Evolutionary conservation across 2,329 filamentous ascomycete species (phyloP).

Genomic region (Daldinia eschscholtzii): DNA sequence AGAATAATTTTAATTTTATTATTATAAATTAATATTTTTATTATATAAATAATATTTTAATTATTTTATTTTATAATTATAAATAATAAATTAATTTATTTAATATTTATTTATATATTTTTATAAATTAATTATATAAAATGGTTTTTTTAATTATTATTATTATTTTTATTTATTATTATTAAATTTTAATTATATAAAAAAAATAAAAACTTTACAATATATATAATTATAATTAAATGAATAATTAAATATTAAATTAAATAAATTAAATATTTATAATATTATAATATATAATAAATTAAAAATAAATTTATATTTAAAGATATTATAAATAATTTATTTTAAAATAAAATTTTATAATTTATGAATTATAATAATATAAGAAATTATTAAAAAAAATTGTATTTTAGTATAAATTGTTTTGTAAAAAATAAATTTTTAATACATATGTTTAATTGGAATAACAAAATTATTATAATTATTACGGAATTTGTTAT

Average conservation of each 20-base stretch:
- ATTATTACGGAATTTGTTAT: not conserved
- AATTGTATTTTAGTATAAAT: too few relatives aligned
- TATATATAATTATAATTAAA: slow-evolving; percentile 7
- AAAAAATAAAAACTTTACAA: not conserved
- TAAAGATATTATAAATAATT: slow-evolving; percentile 2
- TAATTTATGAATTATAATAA: too few relatives aligned
- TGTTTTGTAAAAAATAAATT: not conserved
- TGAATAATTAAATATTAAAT: slow-evolving; percentile 6
- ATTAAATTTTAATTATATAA: not conserved
- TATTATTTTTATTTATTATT: not conserved
- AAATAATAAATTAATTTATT: slow-evolving; percentile 2
- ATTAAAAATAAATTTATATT: not conserved
- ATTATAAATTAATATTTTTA: not conserved
- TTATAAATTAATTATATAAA: slow-evolving; percentile 4
- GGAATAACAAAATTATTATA: not conserved
- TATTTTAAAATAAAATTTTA: too few relatives aligned
- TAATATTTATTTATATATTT: not conserved
- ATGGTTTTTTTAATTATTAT: not conserved
- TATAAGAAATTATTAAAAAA: too few relatives aligned
- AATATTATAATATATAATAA: slow-evolving; percentile 6
- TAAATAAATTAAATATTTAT: slow-evolving; percentile 1
- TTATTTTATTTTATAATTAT: slow-evolving; percentile 1
- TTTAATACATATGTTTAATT: not conserved
- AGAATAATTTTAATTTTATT: slow-evolving; percentile 3
- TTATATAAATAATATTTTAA: not conserved